phyloP scores from a whole-genome alignment of 306 rosid species.

The Sphenostylis stenocarpa region DNA sequence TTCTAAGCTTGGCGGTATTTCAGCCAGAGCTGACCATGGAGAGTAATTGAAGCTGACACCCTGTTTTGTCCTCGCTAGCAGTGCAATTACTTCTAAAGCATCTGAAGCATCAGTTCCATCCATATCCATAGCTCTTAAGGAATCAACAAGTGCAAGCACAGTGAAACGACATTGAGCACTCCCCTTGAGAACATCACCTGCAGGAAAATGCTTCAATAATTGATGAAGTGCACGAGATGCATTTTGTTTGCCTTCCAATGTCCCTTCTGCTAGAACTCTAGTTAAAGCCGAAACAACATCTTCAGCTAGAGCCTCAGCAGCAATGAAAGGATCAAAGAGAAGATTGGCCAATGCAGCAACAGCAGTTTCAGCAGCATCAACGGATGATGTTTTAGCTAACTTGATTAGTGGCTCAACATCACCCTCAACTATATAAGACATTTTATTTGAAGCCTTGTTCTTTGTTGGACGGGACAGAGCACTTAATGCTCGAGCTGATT shows the following conservation, averaged over 20 bases:
- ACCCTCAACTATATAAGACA: conserved; percentile 74
- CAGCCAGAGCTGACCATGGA: conserved; percentile 72
- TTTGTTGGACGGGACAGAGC: conserved; percentile 83
- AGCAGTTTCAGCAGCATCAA: conserved; percentile 90
- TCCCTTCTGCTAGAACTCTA: conserved; percentile 82
- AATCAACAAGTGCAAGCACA: conserved; percentile 79
- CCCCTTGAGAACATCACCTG: conserved; percentile 69
- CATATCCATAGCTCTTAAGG: conserved; percentile 62
- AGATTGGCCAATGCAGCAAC: conserved; percentile 95
- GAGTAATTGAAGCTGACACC: conserved; percentile 53
- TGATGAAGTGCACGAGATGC: conserved; percentile 89
- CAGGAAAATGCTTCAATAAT: conserved; percentile 79
- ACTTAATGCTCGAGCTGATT: conserved; percentile 90
- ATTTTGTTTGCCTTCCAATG: conserved; percentile 78
- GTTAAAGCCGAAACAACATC: conserved; percentile 85
- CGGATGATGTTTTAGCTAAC: conserved; percentile 88
- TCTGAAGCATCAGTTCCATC: conserved; percentile 70
- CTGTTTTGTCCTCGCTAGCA: conserved; percentile 75
- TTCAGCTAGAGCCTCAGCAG: conserved; percentile 73
- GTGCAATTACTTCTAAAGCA: conserved; percentile 75
- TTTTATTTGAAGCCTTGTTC: conserved; percentile 57
- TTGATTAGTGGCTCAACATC: conserved; percentile 81
- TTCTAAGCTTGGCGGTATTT: conserved; percentile 71
- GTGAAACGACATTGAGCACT: conserved; percentile 69
- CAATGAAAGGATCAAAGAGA: conserved; percentile 79